phyloP scores from a whole-genome alignment of 352 stramenopile genomes.

The Pythium oligandrum region DNA sequence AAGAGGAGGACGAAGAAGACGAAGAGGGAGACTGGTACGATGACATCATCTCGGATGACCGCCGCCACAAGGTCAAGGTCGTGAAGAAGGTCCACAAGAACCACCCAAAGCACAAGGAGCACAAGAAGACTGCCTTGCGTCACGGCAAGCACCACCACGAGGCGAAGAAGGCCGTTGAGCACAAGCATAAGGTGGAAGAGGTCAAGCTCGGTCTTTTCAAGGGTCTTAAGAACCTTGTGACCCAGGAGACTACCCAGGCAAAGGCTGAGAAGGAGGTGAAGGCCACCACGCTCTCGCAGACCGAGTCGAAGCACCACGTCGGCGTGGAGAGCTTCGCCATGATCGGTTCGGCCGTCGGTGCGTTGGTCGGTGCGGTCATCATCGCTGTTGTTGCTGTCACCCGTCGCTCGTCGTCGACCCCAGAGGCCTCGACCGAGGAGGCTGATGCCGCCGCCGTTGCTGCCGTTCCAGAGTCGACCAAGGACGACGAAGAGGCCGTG shows the following conservation, averaged over 20 bases:
- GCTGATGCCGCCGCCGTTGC: conserved; percentile 33
- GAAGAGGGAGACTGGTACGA: neutral
- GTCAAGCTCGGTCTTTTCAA: conserved; percentile 1
- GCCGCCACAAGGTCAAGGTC: conserved; percentile 17
- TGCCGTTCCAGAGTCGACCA: conserved; percentile 23
- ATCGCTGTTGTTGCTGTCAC: conserved; percentile 9
- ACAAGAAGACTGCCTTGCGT: conserved; percentile 8
- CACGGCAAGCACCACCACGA: too few species aligned
- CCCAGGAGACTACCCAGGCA: neutral
- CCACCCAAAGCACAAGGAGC: conserved; percentile 13
- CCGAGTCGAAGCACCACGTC: conserved; percentile 5
- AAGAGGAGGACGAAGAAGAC: conserved; percentile 10
- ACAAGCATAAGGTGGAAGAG: conserved; percentile 18
- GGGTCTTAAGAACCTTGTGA: neutral
- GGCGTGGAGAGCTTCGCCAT: conserved; percentile 15
- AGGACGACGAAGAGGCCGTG: conserved; percentile 31
- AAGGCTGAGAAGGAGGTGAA: conserved; percentile 11
- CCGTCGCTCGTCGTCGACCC: neutral
- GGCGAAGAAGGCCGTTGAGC: conserved; percentile 15
- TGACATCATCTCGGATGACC: neutral
- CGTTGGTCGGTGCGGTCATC: conserved; percentile 12
- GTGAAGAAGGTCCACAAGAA: conserved; percentile 14
- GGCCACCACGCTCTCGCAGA: conserved; percentile 8
- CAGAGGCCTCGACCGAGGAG: conserved; percentile 20
- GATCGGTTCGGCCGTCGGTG: conserved; percentile 14